Evolutionary conservation across 2,329 filamentous ascomycete genomes (phyloP).

Genomic region (Ceratocystis huliohia): DNA sequence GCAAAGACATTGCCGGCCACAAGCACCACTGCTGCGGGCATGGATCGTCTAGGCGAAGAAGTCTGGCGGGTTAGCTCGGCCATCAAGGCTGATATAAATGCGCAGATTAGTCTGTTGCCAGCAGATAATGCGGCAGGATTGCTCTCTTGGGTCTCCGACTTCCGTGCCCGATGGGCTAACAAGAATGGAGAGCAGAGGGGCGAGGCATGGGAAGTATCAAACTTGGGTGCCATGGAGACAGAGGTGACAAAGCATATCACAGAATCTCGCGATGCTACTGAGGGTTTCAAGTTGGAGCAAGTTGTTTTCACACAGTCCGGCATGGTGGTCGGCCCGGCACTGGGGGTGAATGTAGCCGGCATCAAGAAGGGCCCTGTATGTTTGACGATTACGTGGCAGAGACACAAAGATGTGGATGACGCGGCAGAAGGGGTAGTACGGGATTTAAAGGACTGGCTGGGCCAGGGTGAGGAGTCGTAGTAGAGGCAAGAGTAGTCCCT

Average conservation of each 20-base stretch:
- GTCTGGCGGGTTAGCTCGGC: slow-evolving; percentile 34
- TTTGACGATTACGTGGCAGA: slow-evolving; percentile 37
- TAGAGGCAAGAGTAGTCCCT: not conserved
- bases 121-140: slow-evolving; percentile 34
- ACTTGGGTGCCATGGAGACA: slow-evolving; percentile 34
- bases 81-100: slow-evolving; percentile 29
- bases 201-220: slow-evolving; percentile 40
- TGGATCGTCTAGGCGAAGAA: not conserved
- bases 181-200: slow-evolving; percentile 34
- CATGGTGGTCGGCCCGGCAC: slow-evolving; percentile 32
- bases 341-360: slow-evolving; percentile 38
- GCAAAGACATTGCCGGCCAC: too few relatives aligned
- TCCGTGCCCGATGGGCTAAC: slow-evolving; percentile 30
- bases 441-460: slow-evolving; percentile 1
- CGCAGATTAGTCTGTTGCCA: slow-evolving; percentile 29
- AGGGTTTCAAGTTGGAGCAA: slow-evolving; percentile 31
- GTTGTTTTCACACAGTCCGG: slow-evolving; percentile 40
- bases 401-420: slow-evolving; percentile 7
- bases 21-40: not conserved
- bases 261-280: not conserved
- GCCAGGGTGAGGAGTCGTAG: not conserved
- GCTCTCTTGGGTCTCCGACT: slow-evolving; percentile 34
- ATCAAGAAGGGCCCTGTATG: slow-evolving; percentile 32
- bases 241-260: slow-evolving; percentile 22
- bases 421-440: slow-evolving; percentile 2